phyloP scores from a whole-genome alignment of 2,329 filamentous ascomycete species.

The Cucurbitaria berberidis region DNA sequence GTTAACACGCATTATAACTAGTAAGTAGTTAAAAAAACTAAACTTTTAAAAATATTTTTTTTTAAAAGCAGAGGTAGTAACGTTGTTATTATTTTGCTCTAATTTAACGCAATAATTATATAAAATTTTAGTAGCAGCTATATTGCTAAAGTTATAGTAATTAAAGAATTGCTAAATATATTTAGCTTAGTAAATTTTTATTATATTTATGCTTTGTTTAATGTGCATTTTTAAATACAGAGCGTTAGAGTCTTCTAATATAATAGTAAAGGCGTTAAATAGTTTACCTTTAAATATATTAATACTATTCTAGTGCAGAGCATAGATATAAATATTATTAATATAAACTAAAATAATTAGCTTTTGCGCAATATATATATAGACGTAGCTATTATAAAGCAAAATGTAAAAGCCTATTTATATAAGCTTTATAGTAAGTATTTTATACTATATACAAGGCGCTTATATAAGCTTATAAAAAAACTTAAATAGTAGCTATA shows the following conservation, averaged over 20 bases:
- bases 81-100: background rate
- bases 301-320: background rate
- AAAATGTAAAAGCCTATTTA: background rate
- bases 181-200: background rate
- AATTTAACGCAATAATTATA: background rate
- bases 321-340: background rate
- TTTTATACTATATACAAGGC: background rate
- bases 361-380: background rate
- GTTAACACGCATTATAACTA: background rate
- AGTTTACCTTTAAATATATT: background rate
- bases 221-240: background rate
- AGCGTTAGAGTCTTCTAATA: background rate
- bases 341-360: background rate
- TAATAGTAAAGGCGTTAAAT: background rate
- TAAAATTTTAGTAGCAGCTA: background rate
- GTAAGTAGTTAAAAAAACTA: background rate
- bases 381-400: background rate
- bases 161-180: background rate
- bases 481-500: background rate
- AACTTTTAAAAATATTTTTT: background rate
- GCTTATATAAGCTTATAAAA: background rate
- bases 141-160: background rate
- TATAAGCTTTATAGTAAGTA: background rate
- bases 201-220: background rate
- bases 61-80: background rate